Evolutionary conservation across 2,329 filamentous ascomycete species (phyloP).

Genomic region (Corynespora cassiicola): DNA sequence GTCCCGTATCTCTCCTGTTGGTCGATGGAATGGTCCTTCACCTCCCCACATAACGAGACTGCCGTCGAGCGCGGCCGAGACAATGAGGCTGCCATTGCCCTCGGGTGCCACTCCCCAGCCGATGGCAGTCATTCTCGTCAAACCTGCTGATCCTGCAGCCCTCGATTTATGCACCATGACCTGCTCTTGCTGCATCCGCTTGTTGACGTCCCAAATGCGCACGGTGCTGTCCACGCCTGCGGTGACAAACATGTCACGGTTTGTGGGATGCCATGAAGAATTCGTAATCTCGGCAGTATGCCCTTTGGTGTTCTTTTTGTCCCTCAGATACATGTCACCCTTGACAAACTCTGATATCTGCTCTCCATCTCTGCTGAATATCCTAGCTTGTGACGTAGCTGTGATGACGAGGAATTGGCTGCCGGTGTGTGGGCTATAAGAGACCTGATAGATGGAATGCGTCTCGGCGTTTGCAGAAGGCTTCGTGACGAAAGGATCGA

Average conservation of each 20-base stretch:
- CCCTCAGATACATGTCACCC: constrained; percentile 96
- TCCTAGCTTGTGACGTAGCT: constrained; percentile 87
- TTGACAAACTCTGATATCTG: constrained; percentile 88
- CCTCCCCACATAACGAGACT: constrained; percentile 91
- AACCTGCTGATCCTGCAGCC: constrained; percentile 83
- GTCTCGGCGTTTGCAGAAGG: constrained; percentile 75
- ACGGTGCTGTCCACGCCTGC: constrained; percentile 94
- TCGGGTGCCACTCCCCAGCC: constrained; percentile 81
- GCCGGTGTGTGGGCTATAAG: constrained; percentile 85
- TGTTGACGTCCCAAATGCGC: constrained; percentile 96
- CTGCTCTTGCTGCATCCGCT: constrained; percentile 86
- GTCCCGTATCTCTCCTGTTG: constrained; percentile 80
- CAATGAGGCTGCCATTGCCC: constrained; percentile 78
- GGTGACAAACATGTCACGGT: constrained; percentile 85
- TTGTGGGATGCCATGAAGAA: constrained; percentile 88
- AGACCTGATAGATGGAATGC: constrained; percentile 84
- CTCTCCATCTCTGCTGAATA: constrained; percentile 89
- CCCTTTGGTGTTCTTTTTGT: constrained; percentile 97
- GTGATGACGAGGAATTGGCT: constrained; percentile 84
- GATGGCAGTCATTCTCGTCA: constrained; percentile 92
- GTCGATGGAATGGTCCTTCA: constrained; percentile 83
- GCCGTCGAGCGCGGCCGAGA: constrained; percentile 86
- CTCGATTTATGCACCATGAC: constrained; percentile 96
- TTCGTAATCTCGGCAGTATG: constrained; percentile 91
- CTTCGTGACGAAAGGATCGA: constrained; percentile 86